Conservation (phyloP, 257 asterid species). For the Scutellaria galericulata region DNA sequence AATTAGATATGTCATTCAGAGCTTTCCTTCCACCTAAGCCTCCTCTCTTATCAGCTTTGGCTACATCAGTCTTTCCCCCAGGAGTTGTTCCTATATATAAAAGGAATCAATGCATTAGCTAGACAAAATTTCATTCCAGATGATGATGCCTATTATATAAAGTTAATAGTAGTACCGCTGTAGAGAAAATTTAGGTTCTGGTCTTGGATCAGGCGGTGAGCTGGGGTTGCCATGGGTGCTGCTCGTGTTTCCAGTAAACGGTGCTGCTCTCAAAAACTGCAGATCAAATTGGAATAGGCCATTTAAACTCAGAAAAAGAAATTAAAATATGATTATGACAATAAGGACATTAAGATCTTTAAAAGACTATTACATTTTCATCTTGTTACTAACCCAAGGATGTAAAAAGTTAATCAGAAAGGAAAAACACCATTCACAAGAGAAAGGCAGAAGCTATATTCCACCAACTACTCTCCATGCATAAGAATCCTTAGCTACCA, state of each 20-base stretch:
- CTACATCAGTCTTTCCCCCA: slow-evolving; percentile 51
- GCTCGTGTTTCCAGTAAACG: slow-evolving; percentile 1
- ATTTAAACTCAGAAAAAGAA: not conserved
- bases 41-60: slow-evolving; percentile 54
- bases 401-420: not conserved
- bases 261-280: slow-evolving; percentile 20
- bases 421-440: not conserved
- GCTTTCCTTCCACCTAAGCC: slow-evolving; percentile 69
- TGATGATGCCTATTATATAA: not conserved
- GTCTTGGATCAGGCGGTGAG: slow-evolving; percentile 62
- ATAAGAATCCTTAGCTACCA: too few relatives aligned
- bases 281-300: slow-evolving; percentile 22
- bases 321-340: not conserved
- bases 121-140: not conserved
- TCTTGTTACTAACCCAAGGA: not conserved
- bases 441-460: not conserved
- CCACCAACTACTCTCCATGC: not conserved
- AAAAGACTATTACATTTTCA: not conserved
- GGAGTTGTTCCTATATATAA: slow-evolving; percentile 42
- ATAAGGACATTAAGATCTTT: not conserved
- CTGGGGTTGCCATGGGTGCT: slow-evolving; percentile 67
- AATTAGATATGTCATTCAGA: slow-evolving; percentile 84
- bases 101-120: slow-evolving; percentile 31
- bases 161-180: slow-evolving; percentile 52
- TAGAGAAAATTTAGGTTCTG: slow-evolving; percentile 68